Evolutionary conservation across 1,284 basidiomycete genomes (phyloP).

Genomic region (Malassezia caprae): DNA sequence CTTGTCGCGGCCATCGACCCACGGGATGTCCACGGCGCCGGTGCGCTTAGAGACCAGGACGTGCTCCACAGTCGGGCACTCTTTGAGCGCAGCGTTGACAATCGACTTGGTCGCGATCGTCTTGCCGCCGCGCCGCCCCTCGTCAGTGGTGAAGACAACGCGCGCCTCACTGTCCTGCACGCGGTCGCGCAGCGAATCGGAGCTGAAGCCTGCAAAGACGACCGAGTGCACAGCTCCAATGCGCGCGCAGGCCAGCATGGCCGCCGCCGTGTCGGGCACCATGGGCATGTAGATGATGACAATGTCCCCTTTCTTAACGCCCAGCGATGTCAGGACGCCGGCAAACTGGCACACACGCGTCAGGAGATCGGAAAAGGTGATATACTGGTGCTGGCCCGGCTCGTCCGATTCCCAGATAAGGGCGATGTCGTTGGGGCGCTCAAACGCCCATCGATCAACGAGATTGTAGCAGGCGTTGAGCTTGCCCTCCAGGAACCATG

Average conservation of each 20-base stretch:
- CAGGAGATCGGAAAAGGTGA: conserved; percentile 73
- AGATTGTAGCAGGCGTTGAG: conserved; percentile 82
- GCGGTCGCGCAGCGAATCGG: conserved; percentile 90
- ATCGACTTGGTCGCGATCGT: conserved; percentile 85
- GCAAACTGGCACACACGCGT: conserved; percentile 71
- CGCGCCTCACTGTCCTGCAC: conserved; percentile 78
- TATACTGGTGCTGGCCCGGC: conserved; percentile 65
- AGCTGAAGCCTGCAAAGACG: conserved; percentile 92
- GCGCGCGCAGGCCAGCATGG: conserved; percentile 92
- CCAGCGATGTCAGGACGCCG: conserved; percentile 79
- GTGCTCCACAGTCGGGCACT: conserved; percentile 76
- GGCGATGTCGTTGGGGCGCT: conserved; percentile 79
- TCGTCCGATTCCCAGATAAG: conserved; percentile 99
- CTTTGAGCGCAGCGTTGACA: conserved; percentile 80
- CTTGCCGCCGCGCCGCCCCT: conserved; percentile 89
- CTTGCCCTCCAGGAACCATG: conserved; percentile 64
- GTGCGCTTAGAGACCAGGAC: conserved; percentile 83
- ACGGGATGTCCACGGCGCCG: conserved; percentile 65
- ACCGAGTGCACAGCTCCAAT: conserved; percentile 98
- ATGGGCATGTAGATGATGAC: conserved; percentile 57
- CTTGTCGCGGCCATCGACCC: conserved; percentile 73
- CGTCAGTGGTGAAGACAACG: conserved; percentile 89
- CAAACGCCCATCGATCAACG: conserved; percentile 88
- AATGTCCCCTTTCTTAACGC: conserved; percentile 88
- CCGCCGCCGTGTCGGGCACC: conserved; percentile 66